Conservation (phyloP, 225 moss, liverwort and hornwort genomes). For the Marchantia polymorpha region DNA sequence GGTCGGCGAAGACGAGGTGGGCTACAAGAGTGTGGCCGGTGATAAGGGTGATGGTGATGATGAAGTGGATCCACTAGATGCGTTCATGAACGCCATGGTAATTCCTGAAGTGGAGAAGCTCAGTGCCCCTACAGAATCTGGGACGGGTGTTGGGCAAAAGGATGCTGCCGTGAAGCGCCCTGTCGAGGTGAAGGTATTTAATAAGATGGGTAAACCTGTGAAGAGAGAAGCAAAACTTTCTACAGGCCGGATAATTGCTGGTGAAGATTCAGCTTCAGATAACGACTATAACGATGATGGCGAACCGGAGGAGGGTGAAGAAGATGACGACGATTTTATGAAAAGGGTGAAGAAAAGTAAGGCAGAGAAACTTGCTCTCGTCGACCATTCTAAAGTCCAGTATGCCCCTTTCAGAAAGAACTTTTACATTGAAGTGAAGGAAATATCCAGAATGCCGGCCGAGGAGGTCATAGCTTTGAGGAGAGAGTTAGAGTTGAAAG, state of each 20-base stretch:
- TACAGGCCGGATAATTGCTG: conserved; percentile 84
- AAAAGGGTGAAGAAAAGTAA: conserved; percentile 97
- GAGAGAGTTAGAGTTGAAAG: conserved; percentile 88
- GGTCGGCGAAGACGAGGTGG: conserved; percentile 39
- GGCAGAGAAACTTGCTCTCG: conserved; percentile 90
- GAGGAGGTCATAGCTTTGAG: conserved; percentile 74
- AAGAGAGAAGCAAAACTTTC: conserved; percentile 60
- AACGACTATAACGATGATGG: conserved; percentile 71
- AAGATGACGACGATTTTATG: conserved; percentile 97
- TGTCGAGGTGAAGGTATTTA: conserved; percentile 46
- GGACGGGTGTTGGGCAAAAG: conserved; percentile 29
- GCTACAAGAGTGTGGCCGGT: conserved; percentile 22
- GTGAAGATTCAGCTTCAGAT: conserved; percentile 94
- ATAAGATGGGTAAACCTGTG: conserved; percentile 58
- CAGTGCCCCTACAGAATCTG: conserved; percentile 24
- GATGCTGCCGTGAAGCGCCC: conserved; percentile 32
- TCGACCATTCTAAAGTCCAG: conserved; percentile 93
- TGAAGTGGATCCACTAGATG: conserved; percentile 94
- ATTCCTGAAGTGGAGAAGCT: conserved; percentile 71
- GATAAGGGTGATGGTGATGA: conserved; percentile 62
- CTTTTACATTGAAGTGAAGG: conserved; percentile 98
- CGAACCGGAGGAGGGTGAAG: conserved; percentile 73
- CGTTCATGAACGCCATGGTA: conserved; percentile 94
- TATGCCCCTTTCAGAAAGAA: conserved; percentile 83
- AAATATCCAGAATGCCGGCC: conserved; percentile 78